Percentiles rank a stretch among this genome's conserved stretches.
Evolutionary conservation across 305 asterid species (phyloP).

Genomic region (Plantago lanceolata): DNA sequence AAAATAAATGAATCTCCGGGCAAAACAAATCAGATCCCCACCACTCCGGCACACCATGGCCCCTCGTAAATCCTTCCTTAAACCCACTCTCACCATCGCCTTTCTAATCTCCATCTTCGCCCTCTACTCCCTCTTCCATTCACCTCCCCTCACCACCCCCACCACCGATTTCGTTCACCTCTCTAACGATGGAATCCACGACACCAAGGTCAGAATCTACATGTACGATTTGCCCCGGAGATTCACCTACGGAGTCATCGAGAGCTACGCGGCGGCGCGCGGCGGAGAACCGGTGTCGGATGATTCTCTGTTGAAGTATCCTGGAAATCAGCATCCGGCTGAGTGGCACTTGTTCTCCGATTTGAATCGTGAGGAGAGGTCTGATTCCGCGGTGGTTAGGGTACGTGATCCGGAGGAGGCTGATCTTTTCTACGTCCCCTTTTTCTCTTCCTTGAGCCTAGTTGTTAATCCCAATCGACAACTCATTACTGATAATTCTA

Average conservation of each 20-base stretch:
- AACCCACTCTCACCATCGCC: conserved; percentile 53
- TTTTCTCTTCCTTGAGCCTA: conserved; percentile 87
- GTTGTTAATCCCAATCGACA: conserved; percentile 76
- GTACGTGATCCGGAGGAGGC: conserved; percentile 75
- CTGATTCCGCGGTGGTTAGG: conserved; percentile 42
- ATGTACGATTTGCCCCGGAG: conserved; percentile 79
- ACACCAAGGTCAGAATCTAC: conserved; percentile 41
- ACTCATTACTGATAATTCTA: conserved; percentile 24
- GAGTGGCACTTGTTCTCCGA: conserved; percentile 88
- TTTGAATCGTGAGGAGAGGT: conserved; percentile 43
- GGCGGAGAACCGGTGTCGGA: conserved; percentile 40
- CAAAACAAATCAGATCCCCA: conserved; percentile 69
- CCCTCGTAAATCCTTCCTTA: conserved; percentile 56
- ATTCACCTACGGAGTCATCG: conserved; percentile 86
- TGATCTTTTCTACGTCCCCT: conserved; percentile 80
- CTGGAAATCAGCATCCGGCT: conserved; percentile 91
- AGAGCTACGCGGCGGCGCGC: conserved; percentile 76
- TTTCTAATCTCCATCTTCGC: conserved; percentile 41
- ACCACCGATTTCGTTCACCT: conserved; percentile 1
- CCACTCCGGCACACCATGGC: conserved; percentile 31
- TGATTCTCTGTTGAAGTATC: conserved; percentile 69
- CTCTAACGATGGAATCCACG: neutral
- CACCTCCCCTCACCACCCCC: conserved; percentile 8
- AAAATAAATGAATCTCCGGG: neutral
- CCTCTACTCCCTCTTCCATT: conserved; percentile 42